These are phyloP conservation scores for Sutorius eximius DNA, from an alignment of 1,284 basidiomycete genomes.

Conservation along the genomic window DNA sequence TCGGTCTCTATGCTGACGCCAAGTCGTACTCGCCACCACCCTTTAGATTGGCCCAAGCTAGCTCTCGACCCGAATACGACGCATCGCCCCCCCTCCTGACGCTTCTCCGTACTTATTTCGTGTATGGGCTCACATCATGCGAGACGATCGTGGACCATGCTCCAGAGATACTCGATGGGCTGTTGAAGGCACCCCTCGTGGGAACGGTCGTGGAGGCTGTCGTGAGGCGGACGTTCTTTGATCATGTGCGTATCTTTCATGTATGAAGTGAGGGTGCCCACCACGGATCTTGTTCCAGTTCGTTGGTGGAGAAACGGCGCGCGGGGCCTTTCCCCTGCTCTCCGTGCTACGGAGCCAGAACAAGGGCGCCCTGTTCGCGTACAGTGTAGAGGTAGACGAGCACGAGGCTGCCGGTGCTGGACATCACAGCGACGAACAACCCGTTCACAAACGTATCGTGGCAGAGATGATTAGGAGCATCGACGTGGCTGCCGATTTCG, in stretches of 20 bases:
- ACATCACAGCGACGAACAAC: slow-evolving; percentile 16
- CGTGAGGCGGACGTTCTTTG: slow-evolving; percentile 84
- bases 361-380: slow-evolving; percentile 80
- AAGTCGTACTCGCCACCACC: slow-evolving; percentile 29
- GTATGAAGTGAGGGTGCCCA: background rate
- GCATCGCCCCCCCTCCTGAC: slow-evolving; percentile 16
- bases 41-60: slow-evolving; percentile 12
- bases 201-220: slow-evolving; percentile 65
- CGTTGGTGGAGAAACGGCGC: slow-evolving; percentile 83
- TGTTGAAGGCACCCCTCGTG: slow-evolving; percentile 68
- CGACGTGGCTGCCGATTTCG: slow-evolving; percentile 78
- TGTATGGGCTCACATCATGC: slow-evolving; percentile 79
- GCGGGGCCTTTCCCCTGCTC: slow-evolving; percentile 67
- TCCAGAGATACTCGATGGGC: slow-evolving; percentile 63
- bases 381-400: slow-evolving; percentile 83
- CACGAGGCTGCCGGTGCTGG: slow-evolving; percentile 32
- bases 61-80: slow-evolving; percentile 1
- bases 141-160: slow-evolving; percentile 78
- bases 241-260: slow-evolving; percentile 51
- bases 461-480: slow-evolving; percentile 73
- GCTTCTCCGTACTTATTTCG: slow-evolving; percentile 71
- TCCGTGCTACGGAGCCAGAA: slow-evolving; percentile 61
- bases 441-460: slow-evolving; percentile 60
- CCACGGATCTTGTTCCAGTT: slow-evolving; percentile 51
- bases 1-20: slow-evolving; percentile 28